Base-by-base conservation (phyloP, 2,329 filamentous ascomycete species). In the Cladophialophora bantiana region DNA sequence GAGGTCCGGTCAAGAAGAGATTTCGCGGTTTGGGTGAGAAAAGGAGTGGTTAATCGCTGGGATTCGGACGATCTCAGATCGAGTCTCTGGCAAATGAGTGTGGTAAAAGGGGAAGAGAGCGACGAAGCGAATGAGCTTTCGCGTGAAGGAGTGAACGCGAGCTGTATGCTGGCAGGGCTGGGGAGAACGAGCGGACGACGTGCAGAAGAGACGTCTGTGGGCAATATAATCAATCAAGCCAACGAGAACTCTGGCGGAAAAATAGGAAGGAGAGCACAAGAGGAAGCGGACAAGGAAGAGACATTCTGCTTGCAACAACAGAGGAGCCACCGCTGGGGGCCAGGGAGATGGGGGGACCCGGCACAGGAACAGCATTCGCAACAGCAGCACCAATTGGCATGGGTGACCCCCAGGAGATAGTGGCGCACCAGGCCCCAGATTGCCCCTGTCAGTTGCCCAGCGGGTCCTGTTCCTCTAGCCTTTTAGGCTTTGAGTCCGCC, bases 61-160 rank as follows among this genome's bases (percentile, higher is more conserved):
- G 64, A 61, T 61, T 61, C 15, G 31, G 67, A 68, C 69, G 69
- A 71, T 71, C 69, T 62, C 69, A 69, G 69, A 71, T 71, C 69
- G 69, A 69, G 67, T 68, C 62, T 62, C 50, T 59, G 34, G 48
- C 65, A 61, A 59, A 31, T 59, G 64, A 35, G 64, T 64, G 52
- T 54, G 31, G 50, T 45, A 53, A 56, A 62, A 45, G 45, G 40
- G 50, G 57, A 62, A 59, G 56, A 45, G 62, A 40, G 58, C 42
- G 66, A 65, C 48, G 48, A 54, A 68, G 64, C 48, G 65, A 67
- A 59, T 18, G 59, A 31, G 67, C 48, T 67, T 50, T 53, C 66
- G 68, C 68, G 69, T 66, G 60, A 71, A 69, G 38, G 69, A 71
- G 63, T 71, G 69, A 66, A 71, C 69, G 69, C 67, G 67, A 65